These are phyloP conservation scores for Niebla homalea DNA, from an alignment of 495 filamentous ascomycete genomes.

Conservation along the genomic window DNA sequence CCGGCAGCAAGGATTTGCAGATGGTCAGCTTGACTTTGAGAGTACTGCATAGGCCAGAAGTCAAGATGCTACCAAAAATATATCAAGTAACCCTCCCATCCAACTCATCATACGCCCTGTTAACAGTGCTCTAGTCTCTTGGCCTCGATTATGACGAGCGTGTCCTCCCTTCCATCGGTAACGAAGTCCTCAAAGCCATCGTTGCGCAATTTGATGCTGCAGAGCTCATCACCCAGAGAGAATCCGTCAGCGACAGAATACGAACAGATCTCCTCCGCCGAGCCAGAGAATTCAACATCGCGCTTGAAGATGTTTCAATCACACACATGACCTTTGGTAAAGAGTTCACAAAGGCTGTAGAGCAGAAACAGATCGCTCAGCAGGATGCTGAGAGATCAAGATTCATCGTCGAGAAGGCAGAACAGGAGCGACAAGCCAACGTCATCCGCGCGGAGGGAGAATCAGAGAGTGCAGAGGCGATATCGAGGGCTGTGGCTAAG, in stretches of 20 bases:
- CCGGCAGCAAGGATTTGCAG: slow-evolving; percentile 96
- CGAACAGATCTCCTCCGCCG: slow-evolving; percentile 88
- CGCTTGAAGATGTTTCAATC: slow-evolving; percentile 96
- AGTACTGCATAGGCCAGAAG: slow-evolving; percentile 89
- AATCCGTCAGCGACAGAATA: slow-evolving; percentile 92
- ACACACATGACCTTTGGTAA: slow-evolving; percentile 99
- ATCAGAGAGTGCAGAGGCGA: slow-evolving; percentile 89
- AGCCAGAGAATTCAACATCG: slow-evolving; percentile 97
- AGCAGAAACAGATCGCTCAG: slow-evolving; percentile 99
- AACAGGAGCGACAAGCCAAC: slow-evolving; percentile 97
- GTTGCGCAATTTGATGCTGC: slow-evolving; percentile 98
- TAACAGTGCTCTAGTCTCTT: slow-evolving; percentile 38
- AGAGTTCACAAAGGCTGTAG: slow-evolving; percentile 96
- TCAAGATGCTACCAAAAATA: slow-evolving; percentile 84
- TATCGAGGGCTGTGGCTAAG: slow-evolving; percentile 82
- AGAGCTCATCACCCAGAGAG: slow-evolving; percentile 97
- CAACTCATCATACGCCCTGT: background rate
- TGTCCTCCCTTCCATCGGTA: slow-evolving; percentile 97
- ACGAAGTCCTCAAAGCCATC: slow-evolving; percentile 99
- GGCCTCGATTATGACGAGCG: slow-evolving; percentile 98
- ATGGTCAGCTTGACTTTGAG: slow-evolving; percentile 98
- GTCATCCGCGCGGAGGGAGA: slow-evolving; percentile 97
- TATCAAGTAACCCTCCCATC: slow-evolving; percentile 63
- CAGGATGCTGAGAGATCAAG: slow-evolving; percentile 94
- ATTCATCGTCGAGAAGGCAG: slow-evolving; percentile 97